Evolutionary conservation across 2,329 filamentous ascomycete species (phyloP).

Genomic region (Cladosporium sp.): DNA sequence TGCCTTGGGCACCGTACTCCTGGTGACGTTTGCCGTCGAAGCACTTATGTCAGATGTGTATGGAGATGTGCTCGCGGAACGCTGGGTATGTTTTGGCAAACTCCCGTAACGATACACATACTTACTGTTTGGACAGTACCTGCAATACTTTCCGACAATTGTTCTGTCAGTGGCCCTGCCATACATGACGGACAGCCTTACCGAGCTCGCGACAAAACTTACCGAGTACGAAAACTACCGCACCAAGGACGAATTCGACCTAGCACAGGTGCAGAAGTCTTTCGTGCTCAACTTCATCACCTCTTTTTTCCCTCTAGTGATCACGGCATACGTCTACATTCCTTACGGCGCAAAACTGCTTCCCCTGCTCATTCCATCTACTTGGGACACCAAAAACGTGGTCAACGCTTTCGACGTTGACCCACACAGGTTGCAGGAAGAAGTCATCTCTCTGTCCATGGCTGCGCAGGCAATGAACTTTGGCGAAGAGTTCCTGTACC

Average conservation of each 20-base stretch:
- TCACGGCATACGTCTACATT: constrained; percentile 91
- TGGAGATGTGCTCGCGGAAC: constrained; percentile 1
- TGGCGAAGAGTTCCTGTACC: constrained; percentile 75
- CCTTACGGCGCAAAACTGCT: constrained; percentile 81
- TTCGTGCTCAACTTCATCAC: constrained; percentile 97
- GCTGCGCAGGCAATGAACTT: constrained; percentile 90
- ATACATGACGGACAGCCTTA: constrained; percentile 24
- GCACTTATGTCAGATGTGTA: constrained; percentile 11
- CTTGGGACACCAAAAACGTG: constrained; percentile 67
- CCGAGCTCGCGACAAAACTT: constrained; percentile 52
- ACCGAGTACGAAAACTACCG: constrained; percentile 74
- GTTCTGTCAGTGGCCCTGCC: constrained; percentile 4
- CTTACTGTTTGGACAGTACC: constrained; percentile 1
- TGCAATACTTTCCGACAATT: constrained; percentile 6
- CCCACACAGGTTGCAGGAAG: constrained; percentile 75
- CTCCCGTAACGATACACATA: too few species aligned
- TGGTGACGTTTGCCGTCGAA: constrained; percentile 5
- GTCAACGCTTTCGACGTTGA: constrained; percentile 67
- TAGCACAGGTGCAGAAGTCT: constrained; percentile 83
- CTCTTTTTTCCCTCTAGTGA: constrained; percentile 81
- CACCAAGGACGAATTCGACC: constrained; percentile 75
- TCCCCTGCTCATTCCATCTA: constrained; percentile 71
- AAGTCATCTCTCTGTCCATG: constrained; percentile 93
- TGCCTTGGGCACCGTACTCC: constrained; percentile 2
- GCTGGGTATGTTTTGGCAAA: background rate